phyloP scores from a whole-genome alignment of 176 grass and related monocot species.

The Eremochloa ophiuroides region DNA sequence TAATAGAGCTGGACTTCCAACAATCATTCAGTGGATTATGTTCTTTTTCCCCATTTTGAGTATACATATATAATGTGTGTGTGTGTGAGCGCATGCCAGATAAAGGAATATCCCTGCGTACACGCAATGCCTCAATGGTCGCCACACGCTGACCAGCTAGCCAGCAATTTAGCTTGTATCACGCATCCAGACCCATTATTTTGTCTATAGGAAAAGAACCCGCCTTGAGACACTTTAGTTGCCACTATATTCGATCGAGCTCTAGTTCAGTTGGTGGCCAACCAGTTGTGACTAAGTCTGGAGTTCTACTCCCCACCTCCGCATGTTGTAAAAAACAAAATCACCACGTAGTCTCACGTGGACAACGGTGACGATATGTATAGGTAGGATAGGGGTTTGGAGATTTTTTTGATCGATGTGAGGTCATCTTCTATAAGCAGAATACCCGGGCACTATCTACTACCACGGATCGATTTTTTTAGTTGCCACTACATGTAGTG shows the following conservation, averaged over 20 bases:
- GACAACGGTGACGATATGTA: too few species aligned
- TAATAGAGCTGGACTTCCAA: conserved; percentile 1
- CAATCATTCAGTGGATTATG: not conserved
- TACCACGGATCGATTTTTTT: too few species aligned
- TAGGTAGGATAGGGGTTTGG: too few species aligned
- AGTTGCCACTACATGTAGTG: not conserved
- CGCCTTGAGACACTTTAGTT: not conserved
- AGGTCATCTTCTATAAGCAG: too few species aligned
- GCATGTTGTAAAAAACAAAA: too few species aligned
- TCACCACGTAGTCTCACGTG: too few species aligned
- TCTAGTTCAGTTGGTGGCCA: too few species aligned
- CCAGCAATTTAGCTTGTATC: not conserved
- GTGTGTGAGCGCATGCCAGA: not conserved
- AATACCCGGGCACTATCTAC: too few species aligned
- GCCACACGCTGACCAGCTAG: not conserved
- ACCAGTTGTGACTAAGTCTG: too few species aligned
- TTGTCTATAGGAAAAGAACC: not conserved
- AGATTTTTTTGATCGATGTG: too few species aligned
- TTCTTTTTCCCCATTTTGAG: not conserved
- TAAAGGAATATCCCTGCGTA: not conserved
- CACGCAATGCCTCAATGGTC: not conserved
- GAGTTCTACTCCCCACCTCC: too few species aligned
- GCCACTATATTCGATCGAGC: conserved; percentile 1
- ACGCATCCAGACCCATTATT: not conserved
- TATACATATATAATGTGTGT: not conserved